Base-by-base conservation (phyloP, 2,329 filamentous ascomycete species). In the Rhynchosporium graminicola region DNA sequence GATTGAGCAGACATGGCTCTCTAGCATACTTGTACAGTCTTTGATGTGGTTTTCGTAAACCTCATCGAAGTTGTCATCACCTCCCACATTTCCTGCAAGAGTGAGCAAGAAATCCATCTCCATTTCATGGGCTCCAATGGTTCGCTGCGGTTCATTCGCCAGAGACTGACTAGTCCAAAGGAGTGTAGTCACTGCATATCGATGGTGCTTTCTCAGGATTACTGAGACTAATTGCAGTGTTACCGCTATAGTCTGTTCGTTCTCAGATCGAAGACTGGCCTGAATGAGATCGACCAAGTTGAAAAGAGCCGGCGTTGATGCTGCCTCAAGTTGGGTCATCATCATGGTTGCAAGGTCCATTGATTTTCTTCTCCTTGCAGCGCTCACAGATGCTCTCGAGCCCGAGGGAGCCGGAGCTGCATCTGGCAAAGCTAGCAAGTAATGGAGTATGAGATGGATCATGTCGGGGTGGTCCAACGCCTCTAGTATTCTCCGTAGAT, bases 391-490 rank as follows among this genome's bases (percentile, higher is more conserved):
- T 31, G 85, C 84, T 55, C 78, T 79, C 50, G 72, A 69, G 33
- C 71, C 65, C 51, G 71, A 69, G 3, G 67, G 65, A 2, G 64
- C 62, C 4, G 67, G 55, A 6, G 77, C 73, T 1, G 77, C 73
- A 61, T 90, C 88, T 1, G 90, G 89, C 8, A 97, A 83, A 15
- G 91, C 94, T 36, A 99, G 81, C 1, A 99, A 83, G 74, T 98
- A 99, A 68, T 93, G 90, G 5, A 99, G 83, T 59, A 98, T 95
- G 64, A 97, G 88, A 69, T 97, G 91, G 63, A 97, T 91, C 79
- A 99, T 89, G 72, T 98, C 93, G 7, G 92, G 91, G 74, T 98
- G 92, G 66, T 97, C 92, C 13, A 99, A 81, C 0, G 91, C 90
- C 74, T 97, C 93, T 5, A 99, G 82, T 60, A 98, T 96, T 47